Percentiles rank a stretch among this genome's conserved stretches.
phyloP scores from a whole-genome alignment of 2,329 filamentous ascomycete species.

The Talaromyces pinophilus region DNA sequence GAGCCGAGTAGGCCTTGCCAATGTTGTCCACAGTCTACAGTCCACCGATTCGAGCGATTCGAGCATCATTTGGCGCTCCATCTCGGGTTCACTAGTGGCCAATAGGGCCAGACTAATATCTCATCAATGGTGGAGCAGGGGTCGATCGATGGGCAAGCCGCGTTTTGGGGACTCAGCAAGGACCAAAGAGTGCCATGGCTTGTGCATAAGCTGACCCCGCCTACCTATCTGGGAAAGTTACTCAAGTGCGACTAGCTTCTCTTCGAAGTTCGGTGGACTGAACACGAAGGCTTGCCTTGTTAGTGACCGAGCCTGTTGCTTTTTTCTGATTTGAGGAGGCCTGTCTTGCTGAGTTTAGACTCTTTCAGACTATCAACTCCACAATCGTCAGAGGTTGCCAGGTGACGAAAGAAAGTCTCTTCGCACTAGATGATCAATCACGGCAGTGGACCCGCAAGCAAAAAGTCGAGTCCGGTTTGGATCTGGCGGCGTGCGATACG shows the following conservation, averaged over 20 bases:
- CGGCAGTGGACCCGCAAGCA: neutral
- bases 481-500: neutral
- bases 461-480: neutral
- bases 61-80: neutral
- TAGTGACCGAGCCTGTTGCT: neutral
- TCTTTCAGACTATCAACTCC: neutral
- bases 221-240: conserved; percentile 6
- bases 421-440: conserved; percentile 3
- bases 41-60: neutral
- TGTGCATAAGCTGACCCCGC: conserved; percentile 14
- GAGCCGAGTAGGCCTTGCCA: neutral
- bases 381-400: neutral
- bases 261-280: neutral
- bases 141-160: conserved; percentile 12
- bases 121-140: conserved; percentile 7
- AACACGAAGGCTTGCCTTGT: neutral
- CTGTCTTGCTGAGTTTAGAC: neutral
- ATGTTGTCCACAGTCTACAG: neutral
- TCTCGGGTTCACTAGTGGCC: conserved; percentile 5
- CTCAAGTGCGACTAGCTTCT: conserved; percentile 2
- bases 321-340: neutral
- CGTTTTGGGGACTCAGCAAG: conserved; percentile 14
- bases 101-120: neutral
- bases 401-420: neutral
- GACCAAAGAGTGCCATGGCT: conserved; percentile 9